These are phyloP conservation scores for Gelatoporia subvermispora DNA, from an alignment of 768 basidiomycete species.

Conservation along the genomic window DNA sequence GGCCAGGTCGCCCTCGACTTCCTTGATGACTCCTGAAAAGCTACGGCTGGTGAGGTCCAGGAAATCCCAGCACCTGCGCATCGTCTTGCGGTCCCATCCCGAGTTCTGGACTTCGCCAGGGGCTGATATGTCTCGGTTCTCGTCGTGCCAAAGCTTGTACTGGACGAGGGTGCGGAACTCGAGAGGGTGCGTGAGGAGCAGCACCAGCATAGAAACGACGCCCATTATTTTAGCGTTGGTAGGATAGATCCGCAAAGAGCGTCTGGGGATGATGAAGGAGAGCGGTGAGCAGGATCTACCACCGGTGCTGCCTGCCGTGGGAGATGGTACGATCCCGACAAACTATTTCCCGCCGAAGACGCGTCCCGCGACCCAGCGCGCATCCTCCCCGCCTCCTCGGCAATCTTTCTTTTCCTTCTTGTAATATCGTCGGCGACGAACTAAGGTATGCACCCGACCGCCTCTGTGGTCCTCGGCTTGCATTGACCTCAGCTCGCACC, in stretches of 20 bases:
- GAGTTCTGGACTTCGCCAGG: constrained; percentile 70
- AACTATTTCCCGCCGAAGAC: neutral
- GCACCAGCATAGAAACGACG: constrained; percentile 53
- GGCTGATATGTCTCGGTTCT: constrained; percentile 76
- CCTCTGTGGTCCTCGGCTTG: neutral
- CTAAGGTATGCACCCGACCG: too few species aligned
- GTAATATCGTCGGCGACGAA: too few species aligned
- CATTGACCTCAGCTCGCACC: too few species aligned
- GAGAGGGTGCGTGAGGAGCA: constrained; percentile 71
- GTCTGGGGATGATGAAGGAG: neutral
- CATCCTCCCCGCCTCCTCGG: too few species aligned
- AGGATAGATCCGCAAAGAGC: neutral
- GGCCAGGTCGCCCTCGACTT: constrained; percentile 92
- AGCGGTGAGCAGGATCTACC: neutral
- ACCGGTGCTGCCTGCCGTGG: neutral
- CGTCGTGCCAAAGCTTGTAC: constrained; percentile 78
- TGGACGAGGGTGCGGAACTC: constrained; percentile 84
- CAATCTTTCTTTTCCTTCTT: neutral
- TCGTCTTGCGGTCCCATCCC: constrained; percentile 80
- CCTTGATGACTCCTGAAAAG: constrained; percentile 92
- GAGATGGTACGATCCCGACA: constrained; percentile 4
- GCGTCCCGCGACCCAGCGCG: neutral
- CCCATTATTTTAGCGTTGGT: constrained; percentile 37
- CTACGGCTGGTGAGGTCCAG: constrained; percentile 86
- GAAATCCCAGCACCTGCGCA: constrained; percentile 88